Conservation (phyloP, 2,329 filamentous ascomycete genomes). For the Pseudogymnoascus sp. region DNA sequence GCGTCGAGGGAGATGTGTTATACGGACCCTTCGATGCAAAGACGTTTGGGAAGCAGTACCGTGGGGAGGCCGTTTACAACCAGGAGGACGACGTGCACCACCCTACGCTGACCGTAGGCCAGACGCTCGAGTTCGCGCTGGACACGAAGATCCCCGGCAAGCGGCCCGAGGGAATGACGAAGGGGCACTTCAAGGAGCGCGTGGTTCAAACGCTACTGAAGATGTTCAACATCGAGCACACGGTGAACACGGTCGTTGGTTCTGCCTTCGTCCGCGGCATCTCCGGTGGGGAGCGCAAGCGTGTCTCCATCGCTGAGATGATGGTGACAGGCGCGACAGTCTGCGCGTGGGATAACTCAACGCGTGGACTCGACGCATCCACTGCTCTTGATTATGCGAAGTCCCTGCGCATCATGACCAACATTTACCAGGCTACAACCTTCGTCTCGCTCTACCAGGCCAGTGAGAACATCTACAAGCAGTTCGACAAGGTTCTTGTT, state of each 20-base stretch:
- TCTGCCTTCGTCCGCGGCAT: constrained; percentile 54
- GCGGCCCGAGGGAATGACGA: constrained; percentile 34
- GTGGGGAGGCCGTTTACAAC: constrained; percentile 50
- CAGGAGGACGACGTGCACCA: constrained; percentile 45
- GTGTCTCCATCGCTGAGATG: constrained; percentile 50
- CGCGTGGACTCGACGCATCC: constrained; percentile 55
- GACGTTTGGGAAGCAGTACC: constrained; percentile 36
- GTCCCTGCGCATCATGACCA: constrained; percentile 53
- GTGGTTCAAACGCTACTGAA: constrained; percentile 40
- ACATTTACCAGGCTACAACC: constrained; percentile 49
- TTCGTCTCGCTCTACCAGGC: constrained; percentile 63
- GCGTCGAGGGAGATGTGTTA: constrained; percentile 49
- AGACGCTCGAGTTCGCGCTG: constrained; percentile 47
- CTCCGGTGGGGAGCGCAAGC: constrained; percentile 52
- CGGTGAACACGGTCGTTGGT: constrained; percentile 45
- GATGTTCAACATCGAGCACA: constrained; percentile 42
- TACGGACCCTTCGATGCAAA: constrained; percentile 41
- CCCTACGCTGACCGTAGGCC: constrained; percentile 40
- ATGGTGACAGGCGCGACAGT: constrained; percentile 32
- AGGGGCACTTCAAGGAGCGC: constrained; percentile 38
- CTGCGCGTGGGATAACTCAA: constrained; percentile 60
- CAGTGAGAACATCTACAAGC: constrained; percentile 59
- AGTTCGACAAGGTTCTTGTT: constrained; percentile 63
- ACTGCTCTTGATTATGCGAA: constrained; percentile 54
- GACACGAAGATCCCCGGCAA: constrained; percentile 51